These are phyloP conservation scores for Coemansia nantahalensis DNA, from an alignment of 192 early-diverging fungal species.

Conservation along the genomic window DNA sequence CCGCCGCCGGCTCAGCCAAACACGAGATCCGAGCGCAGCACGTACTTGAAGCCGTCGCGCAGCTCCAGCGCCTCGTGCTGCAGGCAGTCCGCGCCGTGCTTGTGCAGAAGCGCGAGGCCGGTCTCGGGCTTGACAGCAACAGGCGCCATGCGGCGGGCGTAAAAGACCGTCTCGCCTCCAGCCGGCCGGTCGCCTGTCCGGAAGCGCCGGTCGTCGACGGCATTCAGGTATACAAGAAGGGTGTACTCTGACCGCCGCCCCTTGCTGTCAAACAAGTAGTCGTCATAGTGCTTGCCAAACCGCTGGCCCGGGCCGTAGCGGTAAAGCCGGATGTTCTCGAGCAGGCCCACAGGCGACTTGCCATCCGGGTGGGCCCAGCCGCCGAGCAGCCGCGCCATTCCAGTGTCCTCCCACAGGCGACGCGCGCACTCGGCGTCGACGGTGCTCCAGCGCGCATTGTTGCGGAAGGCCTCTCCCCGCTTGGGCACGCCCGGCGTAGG, in stretches of 20 bases:
- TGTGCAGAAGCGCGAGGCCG: conserved; percentile 58
- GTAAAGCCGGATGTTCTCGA: conserved; percentile 61
- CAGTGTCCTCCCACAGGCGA: conserved; percentile 53
- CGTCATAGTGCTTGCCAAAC: conserved; percentile 63
- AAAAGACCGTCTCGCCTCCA: conserved; percentile 52
- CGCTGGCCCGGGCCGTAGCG: conserved; percentile 59
- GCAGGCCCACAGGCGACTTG: conserved; percentile 49
- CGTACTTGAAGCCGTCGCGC: conserved; percentile 57
- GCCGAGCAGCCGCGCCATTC: conserved; percentile 29
- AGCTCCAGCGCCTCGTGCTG: conserved; percentile 59
- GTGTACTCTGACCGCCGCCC: conserved; percentile 59
- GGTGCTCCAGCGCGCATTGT: conserved; percentile 58
- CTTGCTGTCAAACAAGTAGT: conserved; percentile 51
- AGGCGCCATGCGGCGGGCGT: conserved; percentile 52
- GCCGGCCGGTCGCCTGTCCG: conserved; percentile 17
- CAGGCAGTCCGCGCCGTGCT: conserved; percentile 62
- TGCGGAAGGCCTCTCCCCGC: conserved; percentile 59
- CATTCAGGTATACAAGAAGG: conserved; percentile 58
- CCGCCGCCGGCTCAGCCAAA: conserved; percentile 19
- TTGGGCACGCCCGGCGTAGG: conserved; percentile 45
- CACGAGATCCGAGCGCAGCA: conserved; percentile 59
- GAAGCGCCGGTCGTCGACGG: conserved; percentile 38
- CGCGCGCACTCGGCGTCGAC: conserved; percentile 47
- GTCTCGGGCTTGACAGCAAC: conserved; percentile 56
- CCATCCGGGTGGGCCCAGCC: conserved; percentile 39